Base-by-base conservation (phyloP, 23 red algal species). In the Cyanidium caldarium region DNA sequence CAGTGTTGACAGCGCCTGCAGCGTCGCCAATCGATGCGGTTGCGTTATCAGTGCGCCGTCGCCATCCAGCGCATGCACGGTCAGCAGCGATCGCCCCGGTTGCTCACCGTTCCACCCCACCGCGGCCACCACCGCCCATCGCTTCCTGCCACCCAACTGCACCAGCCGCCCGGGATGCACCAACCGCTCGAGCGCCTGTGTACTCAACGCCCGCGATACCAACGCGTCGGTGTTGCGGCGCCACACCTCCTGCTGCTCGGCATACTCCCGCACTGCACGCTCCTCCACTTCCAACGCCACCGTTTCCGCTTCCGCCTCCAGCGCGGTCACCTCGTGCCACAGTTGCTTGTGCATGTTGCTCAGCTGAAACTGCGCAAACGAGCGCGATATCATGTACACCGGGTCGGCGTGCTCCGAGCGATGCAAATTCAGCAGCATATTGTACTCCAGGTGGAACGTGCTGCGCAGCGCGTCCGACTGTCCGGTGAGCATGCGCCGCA, bases 361-460 rank as follows among this genome's bases (percentile, higher is more conserved):
- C 2, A 72, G 84, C 75, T 98, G 92, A 66, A 88, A 98, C 42
- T 98, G 92, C 35, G 77, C 77, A 29, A 81, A 75, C 0, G 77
- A 81, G 0, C 69, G 38, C 2, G 67, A 33, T 39, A 81, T 81
- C 0, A 81, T 58, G 45, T 81, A 71, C 58, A 70, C 67, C 16
- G 77, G 77, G 37, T 72, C 45, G 2, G 77, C 66, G 38, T 81
- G 57, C 40, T 81, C 77, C 35, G 77, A 71, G 16, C 77, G 67
- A 12, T 61, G 69, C 44, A 81, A 57, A 75, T 81, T 81, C 30
- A 81, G 37, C 14, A 81, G 33, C 77, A 81, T 81, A 37, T 81
- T 81, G 65, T 81, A 81, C 37, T 57, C 66, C 2, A 81, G 46
- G 34, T 71, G 61, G 26, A 81, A 81, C 2, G 77, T 40, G 3